Base-by-base conservation (phyloP, 1,284 basidiomycete genomes). In the Cutaneotrichosporon sp. region DNA sequence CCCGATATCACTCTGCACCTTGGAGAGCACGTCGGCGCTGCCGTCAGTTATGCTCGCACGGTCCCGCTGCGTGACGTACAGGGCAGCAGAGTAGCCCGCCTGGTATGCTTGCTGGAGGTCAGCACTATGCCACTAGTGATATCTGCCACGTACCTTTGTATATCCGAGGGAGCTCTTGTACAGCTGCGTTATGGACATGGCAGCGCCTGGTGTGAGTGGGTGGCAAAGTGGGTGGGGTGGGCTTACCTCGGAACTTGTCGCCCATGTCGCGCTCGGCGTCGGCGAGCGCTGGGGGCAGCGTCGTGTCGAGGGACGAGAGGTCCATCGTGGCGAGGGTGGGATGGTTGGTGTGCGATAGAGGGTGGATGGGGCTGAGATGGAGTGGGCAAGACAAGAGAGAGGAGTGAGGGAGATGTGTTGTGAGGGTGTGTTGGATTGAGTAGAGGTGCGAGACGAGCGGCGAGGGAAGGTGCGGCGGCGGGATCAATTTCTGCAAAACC, bases 221-320 rank as follows among this genome's bases (percentile, higher is more conserved):
- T 38, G n/a, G n/a, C n/a, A n/a, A n/a, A n/a, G n/a, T 45, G 45
- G 45, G 24, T 33, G 24, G 14, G 8, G 11, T 43, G 16, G 43
- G 73, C 76, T 59, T 43, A 80, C 80, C 79, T 73, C 79, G 76
- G 62, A 81, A 81, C 69, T 79, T 78, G 52, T 80, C 79, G 54
- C 78, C 78, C 72, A 81, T 79, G 53, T 80, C 79, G 45, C 76
- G 68, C 69, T 81, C 79, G 3, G 77, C 79, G 63, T 79, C 74
- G 20, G 78, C 78, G 53, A 80, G 64, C 18, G 70, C 79, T 1
- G 74, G 73, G 3, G 77, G 77, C 22, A 80, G 62, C 9, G 75
- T 76, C n/a, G 71, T 71, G 51, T 71, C 68, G 31, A 80, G 71
- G 18, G 72, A 71, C n/a, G 77, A 79, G 50, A 80, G 69, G 56